A percentile compares a stretch with the other conserved stretches of the same genome.
These are phyloP conservation scores for Inosperma sp. DNA, from an alignment of 768 basidiomycete genomes.

Conservation along the genomic window DNA sequence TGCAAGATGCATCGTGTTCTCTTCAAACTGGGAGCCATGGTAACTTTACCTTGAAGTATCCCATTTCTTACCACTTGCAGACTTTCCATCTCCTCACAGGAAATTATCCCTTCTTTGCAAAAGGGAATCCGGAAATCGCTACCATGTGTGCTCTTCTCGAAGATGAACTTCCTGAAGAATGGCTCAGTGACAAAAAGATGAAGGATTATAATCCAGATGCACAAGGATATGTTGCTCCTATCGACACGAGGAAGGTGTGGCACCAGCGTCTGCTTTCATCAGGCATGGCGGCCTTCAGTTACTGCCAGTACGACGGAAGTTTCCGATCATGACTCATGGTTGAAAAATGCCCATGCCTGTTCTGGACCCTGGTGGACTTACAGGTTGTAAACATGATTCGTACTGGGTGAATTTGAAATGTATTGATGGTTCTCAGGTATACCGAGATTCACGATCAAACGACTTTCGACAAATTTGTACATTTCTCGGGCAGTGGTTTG, in stretches of 20 bases:
- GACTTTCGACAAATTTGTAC: too few relatives aligned
- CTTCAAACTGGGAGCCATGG: slow-evolving; percentile 15
- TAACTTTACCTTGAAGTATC: not conserved
- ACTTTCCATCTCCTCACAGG: slow-evolving; percentile 12
- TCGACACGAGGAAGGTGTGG: slow-evolving; percentile 8
- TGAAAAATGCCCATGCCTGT: slow-evolving; percentile 5
- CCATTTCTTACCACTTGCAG: not conserved
- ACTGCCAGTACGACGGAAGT: slow-evolving; percentile 2
- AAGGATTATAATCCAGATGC: slow-evolving; percentile 2
- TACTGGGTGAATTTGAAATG: too few relatives aligned
- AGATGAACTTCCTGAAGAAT: slow-evolving; percentile 1
- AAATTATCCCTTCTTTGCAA: not conserved
- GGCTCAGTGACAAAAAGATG: slow-evolving; percentile 8
- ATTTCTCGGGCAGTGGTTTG: too few relatives aligned
- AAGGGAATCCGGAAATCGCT: not conserved
- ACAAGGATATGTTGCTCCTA: not conserved
- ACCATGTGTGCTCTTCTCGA: slow-evolving; percentile 1
- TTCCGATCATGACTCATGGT: slow-evolving; percentile 9
- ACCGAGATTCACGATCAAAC: too few relatives aligned
- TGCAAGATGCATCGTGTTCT: slow-evolving; percentile 10
- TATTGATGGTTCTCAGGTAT: too few relatives aligned
- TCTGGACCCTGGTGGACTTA: too few relatives aligned
- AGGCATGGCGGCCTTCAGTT: slow-evolving; percentile 12
- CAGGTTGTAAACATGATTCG: too few relatives aligned
- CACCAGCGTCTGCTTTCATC: slow-evolving; percentile 8